These are phyloP conservation scores for Mentha longifolia DNA, from an alignment of 257 asterid genomes.

Conservation along the genomic window DNA sequence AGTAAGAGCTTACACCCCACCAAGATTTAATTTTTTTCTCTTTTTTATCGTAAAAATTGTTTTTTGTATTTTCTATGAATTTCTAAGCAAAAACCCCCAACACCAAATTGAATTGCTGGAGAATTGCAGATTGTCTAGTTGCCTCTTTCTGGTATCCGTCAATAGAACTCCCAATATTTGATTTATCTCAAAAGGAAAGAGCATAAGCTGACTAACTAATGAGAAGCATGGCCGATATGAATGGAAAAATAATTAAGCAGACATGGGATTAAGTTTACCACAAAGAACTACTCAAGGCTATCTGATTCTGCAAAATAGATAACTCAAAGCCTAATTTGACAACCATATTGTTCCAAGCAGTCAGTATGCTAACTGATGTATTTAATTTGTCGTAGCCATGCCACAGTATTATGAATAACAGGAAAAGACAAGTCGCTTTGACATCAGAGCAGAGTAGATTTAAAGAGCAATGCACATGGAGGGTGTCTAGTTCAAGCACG, in stretches of 20 bases:
- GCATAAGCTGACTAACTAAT: background rate
- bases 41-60: no score
- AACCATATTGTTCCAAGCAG: background rate
- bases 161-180: background rate
- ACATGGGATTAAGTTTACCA: background rate
- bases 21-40: no score
- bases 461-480: conserved; percentile 15
- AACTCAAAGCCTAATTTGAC: conserved; percentile 22
- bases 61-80: no score
- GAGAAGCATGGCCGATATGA: background rate
- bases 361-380: background rate
- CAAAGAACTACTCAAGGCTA: background rate
- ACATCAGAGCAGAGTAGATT: background rate
- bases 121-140: background rate
- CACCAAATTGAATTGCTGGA: no score
- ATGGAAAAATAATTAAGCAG: background rate
- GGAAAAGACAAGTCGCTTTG: background rate
- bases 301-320: conserved; percentile 6
- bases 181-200: background rate
- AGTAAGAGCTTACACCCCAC: no score
- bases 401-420: background rate
- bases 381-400: background rate
- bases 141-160: background rate
- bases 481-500: conserved; percentile 16
- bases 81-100: no score